Base-by-base conservation (phyloP, 257 asterid species). In the Solanum dulcamara region DNA sequence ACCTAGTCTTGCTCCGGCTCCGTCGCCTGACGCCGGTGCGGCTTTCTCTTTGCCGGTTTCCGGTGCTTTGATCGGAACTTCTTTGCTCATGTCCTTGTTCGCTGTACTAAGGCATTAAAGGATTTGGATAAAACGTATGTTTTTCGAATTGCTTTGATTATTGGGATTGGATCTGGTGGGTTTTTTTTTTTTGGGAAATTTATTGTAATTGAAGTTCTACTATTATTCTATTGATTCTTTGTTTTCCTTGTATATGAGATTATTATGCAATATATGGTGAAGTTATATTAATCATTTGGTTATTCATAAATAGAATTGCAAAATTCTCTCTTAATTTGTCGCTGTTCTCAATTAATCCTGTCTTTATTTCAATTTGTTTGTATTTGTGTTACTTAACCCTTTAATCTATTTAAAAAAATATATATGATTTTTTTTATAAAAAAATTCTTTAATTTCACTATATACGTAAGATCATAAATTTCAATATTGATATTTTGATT, bases 1-100 rank as follows among this genome's bases (percentile, higher is more conserved):
- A 14, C n/a, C 57, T 10, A 26, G 42, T 60, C 91, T 94, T 30
- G 82, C 84, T 38, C 77, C 85, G 2, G 71, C 85, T 22, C 75
- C 57, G 14, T 18, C 75, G 2, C 85, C 84, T 3, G 84, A 53
- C 2, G 70, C 85, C 6, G 72, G 72, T 9, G 55, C 40, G 0
- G 85, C 57, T 7, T 57, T 82, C 77, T 9, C 85, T 1, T 15
- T 82, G 71, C 70, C 74, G 20, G 77, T 44, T 60, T 82, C 77
- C 10, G 38, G 55, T 59, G 60, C 77, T 38, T 44, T 82, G 24
- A 60, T 66, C 7, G 85, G 85, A 59, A 44, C 85, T 60, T 60
- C 77, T 42, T 44, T 82, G 57, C 3, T 82, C 30, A 4, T 82
- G 40, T 60, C 77, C 4, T 0, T 60, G 42, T 66, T 82, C 3